These are phyloP conservation scores for Wallacemonas sp. DNA, from an alignment of 208 protist genomes.

Conservation along the genomic window DNA sequence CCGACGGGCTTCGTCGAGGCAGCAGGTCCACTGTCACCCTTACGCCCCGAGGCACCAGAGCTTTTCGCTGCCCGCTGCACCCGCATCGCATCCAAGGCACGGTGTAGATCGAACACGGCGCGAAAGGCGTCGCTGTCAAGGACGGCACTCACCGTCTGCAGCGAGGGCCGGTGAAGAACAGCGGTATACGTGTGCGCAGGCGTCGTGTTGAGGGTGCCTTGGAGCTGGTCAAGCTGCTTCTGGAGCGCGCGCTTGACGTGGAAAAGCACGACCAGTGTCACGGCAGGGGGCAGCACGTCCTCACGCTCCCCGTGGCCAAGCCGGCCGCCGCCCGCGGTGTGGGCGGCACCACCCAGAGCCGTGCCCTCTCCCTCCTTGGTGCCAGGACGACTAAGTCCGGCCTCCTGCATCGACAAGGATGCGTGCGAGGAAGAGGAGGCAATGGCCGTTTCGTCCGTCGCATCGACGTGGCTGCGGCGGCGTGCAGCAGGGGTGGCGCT, in stretches of 20 bases:
- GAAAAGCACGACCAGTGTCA: constrained; percentile 2
- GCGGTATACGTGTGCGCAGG: constrained; percentile 14
- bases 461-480: constrained; percentile 9
- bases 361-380: not conserved
- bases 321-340: not conserved
- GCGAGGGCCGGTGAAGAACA: constrained; percentile 12
- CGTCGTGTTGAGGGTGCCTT: constrained; percentile 8
- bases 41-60: too few species aligned
- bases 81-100: not conserved
- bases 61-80: not conserved
- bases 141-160: constrained; percentile 2
- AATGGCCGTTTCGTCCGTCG: not conserved
- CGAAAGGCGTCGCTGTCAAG: constrained; percentile 14
- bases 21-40: too few species aligned
- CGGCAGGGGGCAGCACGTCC: constrained; percentile 8
- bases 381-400: not conserved
- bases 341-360: not conserved
- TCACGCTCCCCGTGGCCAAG: not conserved
- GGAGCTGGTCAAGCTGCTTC: constrained; percentile 10
- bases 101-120: constrained; percentile 5
- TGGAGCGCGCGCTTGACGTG: constrained; percentile 10
- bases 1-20: too few species aligned
- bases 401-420: not conserved
- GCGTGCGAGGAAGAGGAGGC: too few species aligned
- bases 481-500: too few species aligned